These are phyloP conservation scores for Hypoxylon lienhwacheense DNA, from an alignment of 495 filamentous ascomycete species.

Conservation along the genomic window DNA sequence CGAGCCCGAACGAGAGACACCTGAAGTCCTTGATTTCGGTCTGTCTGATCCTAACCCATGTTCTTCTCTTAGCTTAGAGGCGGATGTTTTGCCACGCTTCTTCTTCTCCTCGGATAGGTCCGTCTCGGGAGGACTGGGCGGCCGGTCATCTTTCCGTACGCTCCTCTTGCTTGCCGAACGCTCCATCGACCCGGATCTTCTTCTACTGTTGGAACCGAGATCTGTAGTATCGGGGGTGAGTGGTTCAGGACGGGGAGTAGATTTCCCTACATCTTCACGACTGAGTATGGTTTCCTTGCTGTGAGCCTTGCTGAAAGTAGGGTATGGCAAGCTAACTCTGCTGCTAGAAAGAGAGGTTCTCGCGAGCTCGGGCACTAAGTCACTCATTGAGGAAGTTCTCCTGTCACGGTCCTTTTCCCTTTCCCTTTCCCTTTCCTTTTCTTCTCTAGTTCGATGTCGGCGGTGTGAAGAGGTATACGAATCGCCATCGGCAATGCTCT, in stretches of 20 bases:
- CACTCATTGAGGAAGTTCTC: conserved; percentile 44
- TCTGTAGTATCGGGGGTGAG: conserved; percentile 82
- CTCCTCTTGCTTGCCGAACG: conserved; percentile 38
- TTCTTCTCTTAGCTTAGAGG: conserved; percentile 39
- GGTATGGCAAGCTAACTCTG: conserved; percentile 73
- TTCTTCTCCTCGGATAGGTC: conserved; percentile 53
- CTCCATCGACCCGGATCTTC: conserved; percentile 45
- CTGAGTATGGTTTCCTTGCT: conserved; percentile 78
- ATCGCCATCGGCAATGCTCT: conserved; percentile 43
- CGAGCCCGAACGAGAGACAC: conserved; percentile 47
- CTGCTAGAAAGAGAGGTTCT: conserved; percentile 42
- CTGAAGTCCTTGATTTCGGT: conserved; percentile 45
- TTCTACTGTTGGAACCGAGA: conserved; percentile 57
- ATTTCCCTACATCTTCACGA: conserved; percentile 55
- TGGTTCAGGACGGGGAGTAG: conserved; percentile 52
- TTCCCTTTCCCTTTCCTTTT: conserved; percentile 48
- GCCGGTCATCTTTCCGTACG: conserved; percentile 46
- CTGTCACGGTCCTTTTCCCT: conserved; percentile 41
- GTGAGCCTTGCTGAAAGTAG: conserved; percentile 83
- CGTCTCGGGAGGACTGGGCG: conserved; percentile 59
- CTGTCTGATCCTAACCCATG: conserved; percentile 36
- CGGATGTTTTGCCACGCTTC: conserved; percentile 42
- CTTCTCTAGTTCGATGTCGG: conserved; percentile 44
- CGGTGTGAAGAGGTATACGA: conserved; percentile 44
- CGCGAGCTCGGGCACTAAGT: conserved; percentile 55